Evolutionary conservation across 1,139 yeast genomes (phyloP), one percentile per base, ranked within the genome.

Genomic region (Zygosaccharomyces pseudobailii): DNA sequence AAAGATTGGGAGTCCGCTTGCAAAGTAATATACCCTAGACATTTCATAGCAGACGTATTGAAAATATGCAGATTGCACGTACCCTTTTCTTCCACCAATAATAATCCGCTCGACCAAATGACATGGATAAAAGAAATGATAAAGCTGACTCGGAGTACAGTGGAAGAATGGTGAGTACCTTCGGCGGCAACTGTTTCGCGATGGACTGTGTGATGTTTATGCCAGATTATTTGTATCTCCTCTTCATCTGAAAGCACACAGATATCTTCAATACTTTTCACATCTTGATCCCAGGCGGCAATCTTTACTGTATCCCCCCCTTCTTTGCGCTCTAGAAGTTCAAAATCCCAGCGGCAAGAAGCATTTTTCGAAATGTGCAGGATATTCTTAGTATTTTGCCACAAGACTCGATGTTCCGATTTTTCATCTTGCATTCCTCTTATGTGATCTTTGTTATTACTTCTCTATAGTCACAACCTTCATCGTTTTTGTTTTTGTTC

Each of bases 11-110:
- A 19, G 36, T 32, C 39, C 8, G 42, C 35, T 38, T 24, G 40
- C 24, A 48, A 22, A 10, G 51, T 41, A 35, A 54, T 28, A 33
- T 38, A 48, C 28, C 57, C 57, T 36, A 43, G 42, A 41, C 51
- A 49, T 36, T 48, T 47, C 31, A 33, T 39, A 10, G 32, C 40
- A 3, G 49, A 44, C 5, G 55, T 47, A 31, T 51, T 50, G 40
- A 54, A 50, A 22, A 50, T 20, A 38, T 52, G 54, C 22, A 54
- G 36, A 20, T 37, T 38, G 21, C 47, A 52, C 23, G 50, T 27
- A 20, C 36, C 37, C n/a, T 38, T 46, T 21, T 54, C 57, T 6
- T 30, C 30, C 13, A 48, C 24, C 9, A 46, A 36, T 4, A 43
- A 24, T 3, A 43, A 19, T 21, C 52, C 52, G 10, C 40, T 27